phyloP scores from a whole-genome alignment of 805 yeast genomes.

The Nakazawaea ambrosiae region DNA sequence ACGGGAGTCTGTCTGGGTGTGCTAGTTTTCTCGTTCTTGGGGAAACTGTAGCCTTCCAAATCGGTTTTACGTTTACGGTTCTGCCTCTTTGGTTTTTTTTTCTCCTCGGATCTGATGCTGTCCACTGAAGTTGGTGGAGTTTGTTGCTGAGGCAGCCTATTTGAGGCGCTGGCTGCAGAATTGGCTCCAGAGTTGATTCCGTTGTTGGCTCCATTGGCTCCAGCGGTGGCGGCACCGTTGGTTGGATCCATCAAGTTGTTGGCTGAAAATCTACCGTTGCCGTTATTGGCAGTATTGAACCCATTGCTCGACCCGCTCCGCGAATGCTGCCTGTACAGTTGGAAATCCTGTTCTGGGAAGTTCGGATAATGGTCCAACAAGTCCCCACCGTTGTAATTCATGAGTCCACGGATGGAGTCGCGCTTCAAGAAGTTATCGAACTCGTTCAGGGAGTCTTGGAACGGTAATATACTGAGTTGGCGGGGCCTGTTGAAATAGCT shows the following conservation, averaged over 20 bases:
- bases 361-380: slow-evolving; percentile 20
- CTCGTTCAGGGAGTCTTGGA: slow-evolving; percentile 21
- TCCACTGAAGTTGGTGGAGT: too few relatives aligned
- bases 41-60: slow-evolving; percentile 6
- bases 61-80: background rate
- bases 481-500: slow-evolving; percentile 20
- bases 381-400: slow-evolving; percentile 22
- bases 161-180: background rate
- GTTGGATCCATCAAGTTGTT: slow-evolving; percentile 6
- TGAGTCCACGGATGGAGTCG: slow-evolving; percentile 23
- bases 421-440: slow-evolving; percentile 28
- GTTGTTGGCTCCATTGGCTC: background rate
- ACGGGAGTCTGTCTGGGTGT: slow-evolving; percentile 4
- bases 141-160: background rate
- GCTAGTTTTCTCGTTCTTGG: slow-evolving; percentile 7
- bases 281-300: slow-evolving; percentile 1
- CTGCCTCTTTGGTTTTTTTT: slow-evolving; percentile 10
- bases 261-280: slow-evolving; percentile 3
- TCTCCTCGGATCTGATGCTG: slow-evolving; percentile 6
- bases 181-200: too few relatives aligned
- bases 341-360: slow-evolving; percentile 15
- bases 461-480: slow-evolving; percentile 24
- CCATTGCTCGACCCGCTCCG: slow-evolving; percentile 6
- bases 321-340: slow-evolving; percentile 8
- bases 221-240: too few relatives aligned